Percentiles rank a stretch among this genome's conserved stretches.
Evolutionary conservation across 805 yeast species (phyloP).

Genomic region (Candida xiaguanensis): DNA sequence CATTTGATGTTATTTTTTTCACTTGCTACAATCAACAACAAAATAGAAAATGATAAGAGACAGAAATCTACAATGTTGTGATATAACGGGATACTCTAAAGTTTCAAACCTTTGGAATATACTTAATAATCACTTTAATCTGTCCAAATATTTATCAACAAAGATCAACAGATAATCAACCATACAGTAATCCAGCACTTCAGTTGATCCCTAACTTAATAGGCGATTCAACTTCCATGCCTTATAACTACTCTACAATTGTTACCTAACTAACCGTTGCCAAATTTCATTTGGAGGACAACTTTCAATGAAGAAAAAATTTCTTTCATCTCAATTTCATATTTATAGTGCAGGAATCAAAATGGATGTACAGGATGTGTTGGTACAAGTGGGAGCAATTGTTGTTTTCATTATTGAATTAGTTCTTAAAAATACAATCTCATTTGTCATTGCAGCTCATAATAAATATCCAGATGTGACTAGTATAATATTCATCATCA

Average conservation of each 20-base stretch:
- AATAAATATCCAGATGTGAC: slow-evolving; percentile 19
- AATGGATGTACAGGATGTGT: slow-evolving; percentile 12
- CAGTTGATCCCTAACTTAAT: slow-evolving; percentile 31
- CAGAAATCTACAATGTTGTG: slow-evolving; percentile 26
- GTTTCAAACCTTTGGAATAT: slow-evolving; percentile 35
- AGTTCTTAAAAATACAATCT: slow-evolving; percentile 10
- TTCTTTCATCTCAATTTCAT: no score
- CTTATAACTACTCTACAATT: neutral
- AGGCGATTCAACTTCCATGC: slow-evolving; percentile 31
- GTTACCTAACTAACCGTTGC: slow-evolving; percentile 19
- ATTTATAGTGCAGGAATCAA: neutral
- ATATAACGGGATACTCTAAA: slow-evolving; percentile 43
- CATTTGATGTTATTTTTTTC: slow-evolving; percentile 23
- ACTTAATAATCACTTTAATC: slow-evolving; percentile 40
- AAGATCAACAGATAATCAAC: slow-evolving; percentile 18
- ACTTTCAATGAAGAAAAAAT: slow-evolving; percentile 31
- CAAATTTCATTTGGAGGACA: slow-evolving; percentile 36
- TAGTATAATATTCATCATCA: slow-evolving; percentile 11
- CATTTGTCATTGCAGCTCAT: slow-evolving; percentile 11
- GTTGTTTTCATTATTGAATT: slow-evolving; percentile 12
- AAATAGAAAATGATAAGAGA: no score
- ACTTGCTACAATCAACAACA: slow-evolving; percentile 1
- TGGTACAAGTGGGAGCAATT: slow-evolving; percentile 10
- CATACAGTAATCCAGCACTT: slow-evolving; percentile 11
- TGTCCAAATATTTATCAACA: slow-evolving; percentile 34